Conservation (phyloP, 345 rosid species). For the Heritiera littoralis region DNA sequence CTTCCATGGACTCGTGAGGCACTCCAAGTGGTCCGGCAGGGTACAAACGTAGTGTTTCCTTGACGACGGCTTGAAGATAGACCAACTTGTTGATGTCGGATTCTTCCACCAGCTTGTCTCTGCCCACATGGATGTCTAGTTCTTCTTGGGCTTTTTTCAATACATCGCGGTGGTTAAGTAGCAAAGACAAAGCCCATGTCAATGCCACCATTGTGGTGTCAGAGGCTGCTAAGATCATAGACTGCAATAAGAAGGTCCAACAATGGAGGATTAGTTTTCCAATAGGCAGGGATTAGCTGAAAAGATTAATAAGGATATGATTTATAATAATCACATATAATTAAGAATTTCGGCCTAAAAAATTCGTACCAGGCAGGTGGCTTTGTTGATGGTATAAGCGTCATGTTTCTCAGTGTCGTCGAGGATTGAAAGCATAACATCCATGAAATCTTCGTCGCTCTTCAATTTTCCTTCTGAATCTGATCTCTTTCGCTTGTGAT, state of each 20-base stretch:
- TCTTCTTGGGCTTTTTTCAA: conserved; percentile 36
- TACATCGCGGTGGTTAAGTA: conserved; percentile 30
- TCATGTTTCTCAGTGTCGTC: background rate
- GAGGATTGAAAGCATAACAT: background rate
- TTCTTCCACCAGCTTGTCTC: conserved; percentile 19
- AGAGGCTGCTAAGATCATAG: conserved; percentile 4
- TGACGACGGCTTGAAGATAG: conserved; percentile 13
- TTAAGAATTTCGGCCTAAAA: no score
- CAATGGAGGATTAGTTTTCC: no score
- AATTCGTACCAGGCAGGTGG: background rate
- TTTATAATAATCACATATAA: no score
- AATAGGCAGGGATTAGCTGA: no score
- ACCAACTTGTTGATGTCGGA: conserved; percentile 27
- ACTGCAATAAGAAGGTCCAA: background rate
- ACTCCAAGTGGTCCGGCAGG: conserved; percentile 23
- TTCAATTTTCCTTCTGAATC: background rate
- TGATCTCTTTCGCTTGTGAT: background rate
- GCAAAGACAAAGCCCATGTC: conserved; percentile 34
- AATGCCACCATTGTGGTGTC: background rate
- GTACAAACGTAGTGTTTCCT: conserved; percentile 25
- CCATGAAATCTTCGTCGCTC: background rate
- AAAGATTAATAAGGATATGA: no score
- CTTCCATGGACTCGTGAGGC: background rate
- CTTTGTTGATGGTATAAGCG: background rate
- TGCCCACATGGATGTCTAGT: conserved; percentile 32